These are phyloP conservation scores for Acanthamoeba healyi DNA, from an alignment of 208 protist genomes.

Conservation along the genomic window DNA sequence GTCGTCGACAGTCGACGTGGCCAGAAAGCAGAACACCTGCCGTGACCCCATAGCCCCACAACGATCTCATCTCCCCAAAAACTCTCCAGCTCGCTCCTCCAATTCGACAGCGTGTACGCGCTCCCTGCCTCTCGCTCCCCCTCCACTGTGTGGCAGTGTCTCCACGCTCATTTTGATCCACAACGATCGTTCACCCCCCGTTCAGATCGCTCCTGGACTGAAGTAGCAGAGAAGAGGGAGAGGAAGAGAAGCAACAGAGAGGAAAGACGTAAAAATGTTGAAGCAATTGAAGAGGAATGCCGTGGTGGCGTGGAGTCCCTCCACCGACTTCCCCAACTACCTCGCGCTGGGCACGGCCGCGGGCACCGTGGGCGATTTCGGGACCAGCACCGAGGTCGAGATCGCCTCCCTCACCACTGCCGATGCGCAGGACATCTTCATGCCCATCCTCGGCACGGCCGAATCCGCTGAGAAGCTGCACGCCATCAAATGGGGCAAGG, in stretches of 20 bases:
- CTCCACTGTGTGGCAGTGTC: background rate
- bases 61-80: background rate
- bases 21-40: background rate
- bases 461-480: conserved; percentile 80
- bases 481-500: conserved; percentile 83
- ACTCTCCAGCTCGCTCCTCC: no score
- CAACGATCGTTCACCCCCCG: background rate
- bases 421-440: conserved; percentile 31
- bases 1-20: background rate
- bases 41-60: conserved; percentile 3
- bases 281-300: conserved; percentile 82
- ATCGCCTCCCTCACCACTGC: conserved; percentile 81
- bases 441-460: conserved; percentile 76
- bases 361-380: conserved; percentile 87
- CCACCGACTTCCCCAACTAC: conserved; percentile 58
- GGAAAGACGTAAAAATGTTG: conserved; percentile 8
- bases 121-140: background rate
- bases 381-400: conserved; percentile 85
- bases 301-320: conserved; percentile 83
- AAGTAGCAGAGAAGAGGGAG: no score
- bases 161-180: no score
- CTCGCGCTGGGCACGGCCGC: conserved; percentile 87
- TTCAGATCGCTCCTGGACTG: background rate
- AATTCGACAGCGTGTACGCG: background rate
- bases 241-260: background rate